These are phyloP conservation scores for Iberis amara DNA, from an alignment of 441 rosid species.

Conservation along the genomic window DNA sequence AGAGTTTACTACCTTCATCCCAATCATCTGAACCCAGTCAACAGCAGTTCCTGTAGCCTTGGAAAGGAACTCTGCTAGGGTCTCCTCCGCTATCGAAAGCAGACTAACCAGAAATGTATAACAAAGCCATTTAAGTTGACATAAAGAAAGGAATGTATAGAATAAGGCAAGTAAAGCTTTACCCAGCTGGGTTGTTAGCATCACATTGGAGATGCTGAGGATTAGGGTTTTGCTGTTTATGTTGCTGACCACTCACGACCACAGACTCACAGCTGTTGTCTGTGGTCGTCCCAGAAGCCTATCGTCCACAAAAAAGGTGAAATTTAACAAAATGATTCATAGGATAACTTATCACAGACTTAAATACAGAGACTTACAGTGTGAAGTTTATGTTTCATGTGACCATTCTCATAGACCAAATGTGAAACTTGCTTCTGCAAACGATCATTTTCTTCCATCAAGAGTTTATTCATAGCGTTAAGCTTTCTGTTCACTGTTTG, in stretches of 20 bases:
- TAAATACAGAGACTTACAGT: slow-evolving; percentile 35
- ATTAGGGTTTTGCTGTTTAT: slow-evolving; percentile 89
- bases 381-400: slow-evolving; percentile 67
- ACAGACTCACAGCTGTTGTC: slow-evolving; percentile 99
- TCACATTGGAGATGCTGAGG: slow-evolving; percentile 80
- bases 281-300: slow-evolving; percentile 91
- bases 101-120: slow-evolving; percentile 37
- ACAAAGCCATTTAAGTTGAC: slow-evolving; percentile 1
- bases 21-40: slow-evolving; percentile 99
- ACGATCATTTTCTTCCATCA: slow-evolving; percentile 97
- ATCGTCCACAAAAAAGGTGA: neutral
- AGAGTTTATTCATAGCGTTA: slow-evolving; percentile 80
- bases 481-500: slow-evolving; percentile 83
- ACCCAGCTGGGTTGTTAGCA: slow-evolving; percentile 99
- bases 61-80: slow-evolving; percentile 97
- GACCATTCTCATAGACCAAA: slow-evolving; percentile 86
- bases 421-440: slow-evolving; percentile 94
- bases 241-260: slow-evolving; percentile 95
- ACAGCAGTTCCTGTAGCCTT: slow-evolving; percentile 99
- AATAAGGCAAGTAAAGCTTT: slow-evolving; percentile 15
- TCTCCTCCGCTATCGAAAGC: slow-evolving; percentile 90
- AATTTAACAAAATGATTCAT: neutral
- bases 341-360: no score
- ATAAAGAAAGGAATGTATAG: neutral
- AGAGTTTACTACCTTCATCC: slow-evolving; percentile 74